These are phyloP conservation scores for Lichtheimia corymbifera DNA, from an alignment of 371 early-diverging fungal genomes.

Conservation along the genomic window DNA sequence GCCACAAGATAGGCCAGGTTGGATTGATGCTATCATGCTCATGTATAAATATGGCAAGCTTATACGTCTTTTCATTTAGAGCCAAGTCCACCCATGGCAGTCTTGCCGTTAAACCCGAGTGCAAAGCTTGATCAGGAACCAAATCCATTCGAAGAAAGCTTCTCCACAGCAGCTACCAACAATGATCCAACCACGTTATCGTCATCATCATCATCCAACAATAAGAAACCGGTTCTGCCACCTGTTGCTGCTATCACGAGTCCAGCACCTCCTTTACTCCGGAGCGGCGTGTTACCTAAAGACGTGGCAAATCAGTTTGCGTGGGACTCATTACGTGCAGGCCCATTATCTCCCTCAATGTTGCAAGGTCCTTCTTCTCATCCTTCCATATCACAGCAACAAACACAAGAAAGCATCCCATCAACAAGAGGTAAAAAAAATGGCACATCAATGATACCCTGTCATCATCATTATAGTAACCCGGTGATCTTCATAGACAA, in stretches of 20 bases:
- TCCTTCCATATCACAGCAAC: too few relatives aligned
- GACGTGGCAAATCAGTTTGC: conserved; percentile 53
- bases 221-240: conserved; percentile 30
- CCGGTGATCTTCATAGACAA: too few relatives aligned
- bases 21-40: too few relatives aligned
- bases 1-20: too few relatives aligned
- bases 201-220: conserved; percentile 9
- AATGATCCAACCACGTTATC: conserved; percentile 4
- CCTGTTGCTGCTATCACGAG: conserved; percentile 51
- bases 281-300: conserved; percentile 28
- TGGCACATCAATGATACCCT: not conserved
- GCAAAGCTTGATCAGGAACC: conserved; percentile 79
- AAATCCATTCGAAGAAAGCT: conserved; percentile 86
- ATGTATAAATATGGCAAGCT: too few relatives aligned
- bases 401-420: not conserved
- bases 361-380: conserved; percentile 58
- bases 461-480: not conserved
- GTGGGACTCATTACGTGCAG: conserved; percentile 71
- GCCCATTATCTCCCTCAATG: conserved; percentile 79
- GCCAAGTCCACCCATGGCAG: conserved; percentile 37
- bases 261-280: conserved; percentile 28
- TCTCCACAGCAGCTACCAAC: conserved; percentile 20
- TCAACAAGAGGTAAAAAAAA: not conserved
- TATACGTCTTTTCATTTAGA: not conserved
- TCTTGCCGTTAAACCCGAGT: conserved; percentile 38